Base-by-base conservation (phyloP, 306 rosid genomes). In the Echinosophora koreensis region DNA sequence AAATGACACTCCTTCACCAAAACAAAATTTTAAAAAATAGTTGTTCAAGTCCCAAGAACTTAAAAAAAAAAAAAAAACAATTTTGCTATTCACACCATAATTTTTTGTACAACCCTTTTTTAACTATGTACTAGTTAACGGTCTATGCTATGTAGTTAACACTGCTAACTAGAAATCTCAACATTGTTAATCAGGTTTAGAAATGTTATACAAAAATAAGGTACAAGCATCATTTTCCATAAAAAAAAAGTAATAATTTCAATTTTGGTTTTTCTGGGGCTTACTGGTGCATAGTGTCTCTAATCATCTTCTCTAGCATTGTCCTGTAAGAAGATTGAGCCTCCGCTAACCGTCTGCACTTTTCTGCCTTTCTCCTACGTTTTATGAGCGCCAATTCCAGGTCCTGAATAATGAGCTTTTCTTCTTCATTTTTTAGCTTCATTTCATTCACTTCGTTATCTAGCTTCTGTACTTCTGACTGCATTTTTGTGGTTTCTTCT, bases 231-330 rank as follows among this genome's bases (percentile, higher is more conserved):
- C 50, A 11, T 44, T 44, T 44, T 44, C n/a, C 4, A 11, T 44
- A 22, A 9, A 44, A 44, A n/a, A n/a, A 39, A 42, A 60, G 60
- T 10, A 66, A 32, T 28, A 13, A 46, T 28, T 60, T 18, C 34
- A 46, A 49, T 11, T 17, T 32, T 65, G 49, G 75, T 27, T 44
- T 44, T 57, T 5, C n/a, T 18, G 65, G 37, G 57, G 80, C 95
- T 89, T 89, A 96, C 98, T 96, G 97, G 90, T 93, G 99, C 97
- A 92, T 96, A 50, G 97, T 78, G 82, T 96, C 99, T 80, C 96
- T 86, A 67, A 96, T 91, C 99, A 96, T 96, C 90, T 91, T 96
- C 88, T 96, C 98, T 10, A 96, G 90, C 87, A 86, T 91, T 28
- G 84, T 88, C 69, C 87, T 88, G 47, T 96, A 91, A 44, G 97